Conservation (phyloP, 257 asterid species). For the Solanum etuberosum region DNA sequence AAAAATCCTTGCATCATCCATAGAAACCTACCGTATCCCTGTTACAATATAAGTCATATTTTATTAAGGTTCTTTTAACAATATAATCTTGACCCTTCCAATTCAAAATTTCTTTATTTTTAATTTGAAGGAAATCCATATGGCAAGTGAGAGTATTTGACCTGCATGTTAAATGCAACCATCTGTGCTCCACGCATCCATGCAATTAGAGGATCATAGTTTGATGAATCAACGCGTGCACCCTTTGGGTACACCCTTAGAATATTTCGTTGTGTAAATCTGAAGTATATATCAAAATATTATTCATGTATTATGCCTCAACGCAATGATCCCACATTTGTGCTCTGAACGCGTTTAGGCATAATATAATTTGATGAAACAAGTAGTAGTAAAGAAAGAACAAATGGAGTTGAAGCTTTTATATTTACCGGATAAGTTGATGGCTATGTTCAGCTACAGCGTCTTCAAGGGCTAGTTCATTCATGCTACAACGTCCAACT, state of each 20-base stretch:
- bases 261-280: constrained; percentile 13
- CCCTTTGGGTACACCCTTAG: constrained; percentile 22
- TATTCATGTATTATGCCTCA: background rate
- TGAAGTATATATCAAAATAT: background rate
- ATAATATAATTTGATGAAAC: background rate
- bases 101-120: background rate
- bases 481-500: constrained; percentile 20
- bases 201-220: constrained; percentile 12
- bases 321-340: background rate
- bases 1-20: constrained; percentile 22
- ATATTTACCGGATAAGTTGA: constrained; percentile 12
- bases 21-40: constrained; percentile 9
- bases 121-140: background rate
- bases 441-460: background rate
- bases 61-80: background rate
- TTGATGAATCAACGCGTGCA: constrained; percentile 11
- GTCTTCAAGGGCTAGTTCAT: constrained; percentile 11
- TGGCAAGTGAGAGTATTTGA: background rate
- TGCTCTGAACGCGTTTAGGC: background rate
- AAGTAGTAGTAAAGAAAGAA: background rate
- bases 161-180: constrained; percentile 34
- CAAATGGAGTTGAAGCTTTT: background rate
- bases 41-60: background rate
- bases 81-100: background rate
- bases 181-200: constrained; percentile 28